Evolutionary conservation across 768 basidiomycete species (phyloP).

Genomic region (Rhodotorula paludigena): DNA sequence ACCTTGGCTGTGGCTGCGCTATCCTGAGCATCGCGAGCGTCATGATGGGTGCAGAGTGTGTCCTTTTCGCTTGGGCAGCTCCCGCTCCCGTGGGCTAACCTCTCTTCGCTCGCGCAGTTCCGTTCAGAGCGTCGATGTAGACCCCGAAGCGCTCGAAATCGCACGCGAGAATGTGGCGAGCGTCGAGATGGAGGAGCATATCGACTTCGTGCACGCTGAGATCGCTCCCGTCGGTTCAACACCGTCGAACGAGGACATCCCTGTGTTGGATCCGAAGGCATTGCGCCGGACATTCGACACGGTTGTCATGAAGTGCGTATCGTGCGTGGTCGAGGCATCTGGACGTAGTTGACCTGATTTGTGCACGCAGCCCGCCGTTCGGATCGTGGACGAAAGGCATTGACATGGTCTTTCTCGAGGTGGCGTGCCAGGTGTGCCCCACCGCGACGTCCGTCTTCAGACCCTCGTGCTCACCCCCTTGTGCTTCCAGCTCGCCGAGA

Average conservation of each 20-base stretch:
- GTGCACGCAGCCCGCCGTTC: constrained; percentile 33
- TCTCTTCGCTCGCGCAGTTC: constrained; percentile 11
- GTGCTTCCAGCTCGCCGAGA: constrained; percentile 42
- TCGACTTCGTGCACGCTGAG: constrained; percentile 38
- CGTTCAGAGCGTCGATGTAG: constrained; percentile 41
- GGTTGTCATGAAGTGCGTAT: constrained; percentile 35
- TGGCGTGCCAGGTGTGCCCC: constrained; percentile 40
- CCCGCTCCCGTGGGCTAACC: neutral
- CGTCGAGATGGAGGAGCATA: constrained; percentile 41
- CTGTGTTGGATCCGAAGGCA: constrained; percentile 9
- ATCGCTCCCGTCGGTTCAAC: constrained; percentile 5
- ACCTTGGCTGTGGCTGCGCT: constrained; percentile 41
- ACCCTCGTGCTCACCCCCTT: no score
- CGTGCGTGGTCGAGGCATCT: neutral
- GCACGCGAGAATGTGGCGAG: constrained; percentile 39
- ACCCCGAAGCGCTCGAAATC: constrained; percentile 37
- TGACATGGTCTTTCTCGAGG: constrained; percentile 43
- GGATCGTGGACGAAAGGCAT: constrained; percentile 42
- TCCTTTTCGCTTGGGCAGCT: neutral
- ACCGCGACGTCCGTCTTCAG: no score
- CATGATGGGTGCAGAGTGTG: constrained; percentile 41
- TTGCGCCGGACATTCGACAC: constrained; percentile 17
- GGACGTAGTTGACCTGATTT: neutral
- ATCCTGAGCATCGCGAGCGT: constrained; percentile 39
- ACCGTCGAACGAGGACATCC: neutral